Evolutionary conservation across 1,284 basidiomycete genomes (phyloP).

Genomic region (Naganishia cerealis): DNA sequence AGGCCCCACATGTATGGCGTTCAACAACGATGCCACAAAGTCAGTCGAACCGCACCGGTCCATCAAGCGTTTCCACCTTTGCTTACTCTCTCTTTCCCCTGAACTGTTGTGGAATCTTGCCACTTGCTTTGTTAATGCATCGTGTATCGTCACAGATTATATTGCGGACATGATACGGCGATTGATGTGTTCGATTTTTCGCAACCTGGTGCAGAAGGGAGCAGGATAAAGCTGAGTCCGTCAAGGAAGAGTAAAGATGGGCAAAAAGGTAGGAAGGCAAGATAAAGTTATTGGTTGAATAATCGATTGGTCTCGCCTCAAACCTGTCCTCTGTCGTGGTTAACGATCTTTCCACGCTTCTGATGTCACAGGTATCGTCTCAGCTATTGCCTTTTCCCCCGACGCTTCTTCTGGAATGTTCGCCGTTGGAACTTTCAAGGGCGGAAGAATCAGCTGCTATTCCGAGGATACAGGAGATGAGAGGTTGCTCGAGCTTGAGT

Average conservation of each 20-base stretch:
- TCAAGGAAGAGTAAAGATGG: conserved; percentile 78
- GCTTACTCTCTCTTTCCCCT: neutral
- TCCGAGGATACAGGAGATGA: conserved; percentile 62
- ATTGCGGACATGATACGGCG: conserved; percentile 84
- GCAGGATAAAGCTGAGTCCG: conserved; percentile 69
- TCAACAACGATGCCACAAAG: conserved; percentile 69
- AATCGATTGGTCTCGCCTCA: conserved; percentile 1
- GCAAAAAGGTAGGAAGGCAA: conserved; percentile 65
- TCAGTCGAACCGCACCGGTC: conserved; percentile 49
- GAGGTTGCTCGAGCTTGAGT: conserved; percentile 65
- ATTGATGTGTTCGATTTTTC: conserved; percentile 83
- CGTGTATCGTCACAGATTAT: conserved; percentile 61
- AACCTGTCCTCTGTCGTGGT: conserved; percentile 4
- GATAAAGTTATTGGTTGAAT: neutral
- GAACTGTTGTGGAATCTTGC: neutral
- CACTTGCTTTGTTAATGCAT: neutral
- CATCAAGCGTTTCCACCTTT: neutral
- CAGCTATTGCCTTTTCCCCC: conserved; percentile 72
- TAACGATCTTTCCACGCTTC: neutral
- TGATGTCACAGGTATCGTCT: conserved; percentile 69
- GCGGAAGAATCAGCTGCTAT: conserved; percentile 65
- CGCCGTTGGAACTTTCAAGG: conserved; percentile 66
- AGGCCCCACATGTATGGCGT: conserved; percentile 77
- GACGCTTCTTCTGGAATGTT: conserved; percentile 66
- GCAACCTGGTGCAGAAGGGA: conserved; percentile 66